Percentiles rank a stretch among this genome's conserved stretches.
Conservation (phyloP, 1,139 yeast species). For the Suhomyces choctaworum region DNA sequence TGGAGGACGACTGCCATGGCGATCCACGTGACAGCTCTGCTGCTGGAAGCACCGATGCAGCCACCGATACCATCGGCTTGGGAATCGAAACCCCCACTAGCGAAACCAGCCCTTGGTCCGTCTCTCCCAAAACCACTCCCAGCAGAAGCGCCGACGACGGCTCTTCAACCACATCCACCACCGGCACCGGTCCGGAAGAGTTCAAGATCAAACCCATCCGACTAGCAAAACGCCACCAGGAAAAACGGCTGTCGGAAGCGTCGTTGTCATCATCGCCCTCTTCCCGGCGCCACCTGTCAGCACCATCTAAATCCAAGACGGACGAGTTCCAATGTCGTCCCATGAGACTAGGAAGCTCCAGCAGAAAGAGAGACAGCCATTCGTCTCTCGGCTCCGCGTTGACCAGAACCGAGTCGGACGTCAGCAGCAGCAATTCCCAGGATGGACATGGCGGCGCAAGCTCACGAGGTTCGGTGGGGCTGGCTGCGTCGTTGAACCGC, state of each 20-base stretch:
- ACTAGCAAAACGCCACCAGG: slow-evolving; percentile 31
- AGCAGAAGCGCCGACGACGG: slow-evolving; percentile 2
- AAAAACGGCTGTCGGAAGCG: slow-evolving; percentile 10
- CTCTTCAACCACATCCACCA: slow-evolving; percentile 1
- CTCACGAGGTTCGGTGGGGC: slow-evolving; percentile 6
- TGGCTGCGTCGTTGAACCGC: slow-evolving; percentile 5
- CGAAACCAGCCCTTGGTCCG: slow-evolving; percentile 16
- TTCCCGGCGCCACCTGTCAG: slow-evolving; percentile 3
- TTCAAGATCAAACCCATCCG: slow-evolving; percentile 32
- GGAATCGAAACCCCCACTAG: slow-evolving; percentile 14
- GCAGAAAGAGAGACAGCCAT: slow-evolving; percentile 12
- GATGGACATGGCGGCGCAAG: slow-evolving; percentile 4
- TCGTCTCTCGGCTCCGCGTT: slow-evolving; percentile 11
- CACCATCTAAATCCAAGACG: slow-evolving; percentile 12
- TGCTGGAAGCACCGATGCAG: slow-evolving; percentile 1
- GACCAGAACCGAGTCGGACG: slow-evolving; percentile 10
- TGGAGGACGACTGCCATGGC: background rate
- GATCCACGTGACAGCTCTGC: background rate
- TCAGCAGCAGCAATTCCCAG: slow-evolving; percentile 11
- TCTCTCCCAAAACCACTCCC: slow-evolving; percentile 11
- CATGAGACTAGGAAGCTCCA: slow-evolving; percentile 28
- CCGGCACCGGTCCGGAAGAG: slow-evolving; percentile 13
- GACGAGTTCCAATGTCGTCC: slow-evolving; percentile 39
- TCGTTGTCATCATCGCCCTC: slow-evolving; percentile 11
- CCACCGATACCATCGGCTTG: slow-evolving; percentile 9